phyloP scores from a whole-genome alignment of 139 green algal genomes.

The Ostreobium quekettii region DNA sequence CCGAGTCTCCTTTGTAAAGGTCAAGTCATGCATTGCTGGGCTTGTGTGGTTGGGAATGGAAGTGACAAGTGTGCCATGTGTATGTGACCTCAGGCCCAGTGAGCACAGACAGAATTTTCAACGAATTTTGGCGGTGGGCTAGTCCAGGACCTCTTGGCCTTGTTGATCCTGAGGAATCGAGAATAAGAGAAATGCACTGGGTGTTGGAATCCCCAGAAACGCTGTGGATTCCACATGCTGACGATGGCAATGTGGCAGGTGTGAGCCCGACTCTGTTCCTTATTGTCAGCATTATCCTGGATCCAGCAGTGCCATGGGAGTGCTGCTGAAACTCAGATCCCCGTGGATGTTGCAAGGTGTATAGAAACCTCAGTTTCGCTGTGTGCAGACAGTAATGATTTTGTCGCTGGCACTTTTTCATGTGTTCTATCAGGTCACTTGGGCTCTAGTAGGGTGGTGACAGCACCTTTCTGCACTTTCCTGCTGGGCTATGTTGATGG shows the following conservation, averaged over 20 bases:
- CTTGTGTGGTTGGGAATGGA: not conserved
- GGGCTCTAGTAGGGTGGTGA: too few relatives aligned
- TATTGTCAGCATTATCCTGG: not conserved
- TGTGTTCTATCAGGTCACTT: too few relatives aligned
- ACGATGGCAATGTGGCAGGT: slow-evolving; percentile 11
- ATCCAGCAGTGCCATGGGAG: not conserved
- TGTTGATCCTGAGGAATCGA: not conserved
- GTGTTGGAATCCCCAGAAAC: not conserved
- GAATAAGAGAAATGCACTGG: slow-evolving; percentile 4
- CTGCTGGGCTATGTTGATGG: too few relatives aligned
- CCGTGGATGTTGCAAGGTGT: not conserved
- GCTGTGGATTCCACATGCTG: slow-evolving; percentile 16
- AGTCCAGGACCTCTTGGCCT: not conserved
- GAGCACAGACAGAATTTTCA: too few relatives aligned
- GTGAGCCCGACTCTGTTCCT: not conserved
- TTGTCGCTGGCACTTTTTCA: slow-evolving; percentile 7
- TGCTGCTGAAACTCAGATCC: not conserved
- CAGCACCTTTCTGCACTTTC: too few relatives aligned
- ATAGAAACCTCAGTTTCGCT: too few relatives aligned
- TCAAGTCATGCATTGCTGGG: not conserved
- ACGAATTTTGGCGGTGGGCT: not conserved
- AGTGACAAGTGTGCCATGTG: too few relatives aligned
- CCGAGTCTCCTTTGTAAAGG: not conserved
- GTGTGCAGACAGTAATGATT: too few relatives aligned
- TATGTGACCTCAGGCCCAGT: too few relatives aligned